Evolutionary conservation across 129 eudicot genomes (phyloP).

Genomic region (Gnaphalium uliginosum): DNA sequence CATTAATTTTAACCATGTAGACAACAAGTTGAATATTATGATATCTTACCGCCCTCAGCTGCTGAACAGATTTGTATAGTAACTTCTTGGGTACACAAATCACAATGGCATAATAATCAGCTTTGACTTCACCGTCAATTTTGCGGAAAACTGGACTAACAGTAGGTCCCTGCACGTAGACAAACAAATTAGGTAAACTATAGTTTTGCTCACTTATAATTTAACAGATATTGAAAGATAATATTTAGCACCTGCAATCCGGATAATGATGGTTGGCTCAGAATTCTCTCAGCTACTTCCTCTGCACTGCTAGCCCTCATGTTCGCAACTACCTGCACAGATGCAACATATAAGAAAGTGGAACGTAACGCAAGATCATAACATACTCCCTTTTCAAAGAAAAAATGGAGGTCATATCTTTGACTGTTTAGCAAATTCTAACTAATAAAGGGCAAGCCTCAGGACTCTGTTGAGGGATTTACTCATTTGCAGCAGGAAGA

Average conservation of each 20-base stretch:
- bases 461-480: not conserved
- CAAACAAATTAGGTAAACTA: not conserved
- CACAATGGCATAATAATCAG: constrained; percentile 87
- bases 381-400: not conserved
- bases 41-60: constrained; percentile 77
- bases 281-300: constrained; percentile 84
- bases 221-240: constrained; percentile 3
- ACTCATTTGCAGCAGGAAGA: not conserved
- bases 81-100: constrained; percentile 90
- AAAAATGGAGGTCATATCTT: constrained; percentile 5
- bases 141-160: constrained; percentile 84
- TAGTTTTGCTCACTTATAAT: not conserved
- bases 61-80: constrained; percentile 87
- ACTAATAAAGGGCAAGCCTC: not conserved
- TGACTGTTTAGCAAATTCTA: constrained; percentile 1
- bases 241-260: constrained; percentile 76
- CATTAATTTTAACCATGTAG: constrained; percentile 7
- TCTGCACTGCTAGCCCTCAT: constrained; percentile 95
- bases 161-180: constrained; percentile 78
- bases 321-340: constrained; percentile 76
- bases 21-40: constrained; percentile 1
- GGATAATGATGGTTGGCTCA: constrained; percentile 74
- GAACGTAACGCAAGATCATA: not conserved
- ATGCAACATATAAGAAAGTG: constrained; percentile 20
- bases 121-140: constrained; percentile 49